A percentile compares a stretch with the other conserved stretches of the same genome.
Evolutionary conservation across 2,329 filamentous ascomycete genomes (phyloP).

Genomic region (Aspergillus caelatus): DNA sequence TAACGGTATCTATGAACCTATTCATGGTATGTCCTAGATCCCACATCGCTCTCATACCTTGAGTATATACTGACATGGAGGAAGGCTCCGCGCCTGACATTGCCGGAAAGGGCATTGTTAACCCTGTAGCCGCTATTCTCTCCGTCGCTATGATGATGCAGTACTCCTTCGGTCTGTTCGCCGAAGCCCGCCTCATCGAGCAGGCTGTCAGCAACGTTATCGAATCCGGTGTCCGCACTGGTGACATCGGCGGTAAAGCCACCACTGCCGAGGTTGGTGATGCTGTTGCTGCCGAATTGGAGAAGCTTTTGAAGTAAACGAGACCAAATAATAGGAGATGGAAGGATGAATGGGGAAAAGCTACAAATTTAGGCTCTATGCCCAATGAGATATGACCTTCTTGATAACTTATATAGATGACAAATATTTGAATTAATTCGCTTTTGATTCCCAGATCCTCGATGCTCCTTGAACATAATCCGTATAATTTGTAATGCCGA

Average conservation of each 20-base stretch:
- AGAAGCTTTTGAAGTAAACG: conserved; percentile 62
- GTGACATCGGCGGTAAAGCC: conserved; percentile 78
- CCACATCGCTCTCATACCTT: conserved; percentile 3
- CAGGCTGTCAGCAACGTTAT: conserved; percentile 78
- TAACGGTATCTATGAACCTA: conserved; percentile 97
- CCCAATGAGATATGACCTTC: conserved; percentile 11
- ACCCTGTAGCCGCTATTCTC: conserved; percentile 88
- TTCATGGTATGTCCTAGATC: conserved; percentile 69
- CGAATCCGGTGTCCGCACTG: conserved; percentile 76
- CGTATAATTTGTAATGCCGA: background rate
- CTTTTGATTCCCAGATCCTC: background rate
- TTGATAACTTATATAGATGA: conserved; percentile 4
- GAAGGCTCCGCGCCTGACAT: conserved; percentile 91
- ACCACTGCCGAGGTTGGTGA: conserved; percentile 81
- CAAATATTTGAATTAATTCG: conserved; percentile 1
- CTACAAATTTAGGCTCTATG: background rate
- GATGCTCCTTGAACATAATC: background rate
- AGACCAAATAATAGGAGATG: background rate
- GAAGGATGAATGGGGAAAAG: conserved; percentile 4
- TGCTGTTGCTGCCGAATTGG: conserved; percentile 74
- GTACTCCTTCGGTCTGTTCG: conserved; percentile 81
- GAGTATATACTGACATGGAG: background rate
- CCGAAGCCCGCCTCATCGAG: conserved; percentile 78
- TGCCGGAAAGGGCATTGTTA: conserved; percentile 86
- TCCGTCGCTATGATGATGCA: conserved; percentile 95